phyloP scores from a whole-genome alignment of 805 yeast genomes.

The Saccharomyces cerevisiae region DNA sequence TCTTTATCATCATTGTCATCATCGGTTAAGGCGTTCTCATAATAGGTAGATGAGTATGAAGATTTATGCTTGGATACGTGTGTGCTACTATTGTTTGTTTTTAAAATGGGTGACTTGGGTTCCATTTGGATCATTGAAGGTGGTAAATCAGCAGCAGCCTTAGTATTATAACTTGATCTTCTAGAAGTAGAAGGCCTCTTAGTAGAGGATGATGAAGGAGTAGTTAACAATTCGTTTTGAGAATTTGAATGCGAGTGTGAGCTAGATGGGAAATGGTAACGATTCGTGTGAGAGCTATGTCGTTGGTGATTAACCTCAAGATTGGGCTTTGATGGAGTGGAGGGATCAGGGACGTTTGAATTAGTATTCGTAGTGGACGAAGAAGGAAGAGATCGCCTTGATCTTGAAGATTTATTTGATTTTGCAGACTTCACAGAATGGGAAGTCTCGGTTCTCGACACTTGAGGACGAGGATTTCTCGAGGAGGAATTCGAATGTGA shows the following conservation, averaged over 20 bases:
- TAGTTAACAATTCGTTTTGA: slow-evolving; percentile 1
- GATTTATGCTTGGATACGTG: slow-evolving; percentile 6
- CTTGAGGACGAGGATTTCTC: slow-evolving; percentile 30
- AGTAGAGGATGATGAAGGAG: slow-evolving; percentile 1
- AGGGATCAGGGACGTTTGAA: not conserved
- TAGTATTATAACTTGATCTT: slow-evolving; percentile 27
- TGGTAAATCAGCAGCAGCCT: slow-evolving; percentile 37
- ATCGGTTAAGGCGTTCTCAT: slow-evolving; percentile 27
- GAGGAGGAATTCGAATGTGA: slow-evolving; percentile 8
- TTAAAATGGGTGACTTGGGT: slow-evolving; percentile 67
- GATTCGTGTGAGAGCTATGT: not conserved
- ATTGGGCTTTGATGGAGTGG: not conserved
- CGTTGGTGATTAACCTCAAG: slow-evolving; percentile 1
- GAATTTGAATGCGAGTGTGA: slow-evolving; percentile 8
- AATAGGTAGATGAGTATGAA: slow-evolving; percentile 17
- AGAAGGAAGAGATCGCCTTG: slow-evolving; percentile 27
- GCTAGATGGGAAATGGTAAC: slow-evolving; percentile 2
- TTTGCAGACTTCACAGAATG: slow-evolving; percentile 42
- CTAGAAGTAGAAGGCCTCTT: slow-evolving; percentile 14
- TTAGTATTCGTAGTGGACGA: slow-evolving; percentile 14
- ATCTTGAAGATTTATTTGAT: slow-evolving; percentile 36
- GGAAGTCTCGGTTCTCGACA: slow-evolving; percentile 48
- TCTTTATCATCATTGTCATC: slow-evolving; percentile 22
- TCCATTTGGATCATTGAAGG: slow-evolving; percentile 62
- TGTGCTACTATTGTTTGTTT: slow-evolving; percentile 30